Base-by-base conservation (phyloP, 1,284 basidiomycete genomes). In the Earliella scabrosa region DNA sequence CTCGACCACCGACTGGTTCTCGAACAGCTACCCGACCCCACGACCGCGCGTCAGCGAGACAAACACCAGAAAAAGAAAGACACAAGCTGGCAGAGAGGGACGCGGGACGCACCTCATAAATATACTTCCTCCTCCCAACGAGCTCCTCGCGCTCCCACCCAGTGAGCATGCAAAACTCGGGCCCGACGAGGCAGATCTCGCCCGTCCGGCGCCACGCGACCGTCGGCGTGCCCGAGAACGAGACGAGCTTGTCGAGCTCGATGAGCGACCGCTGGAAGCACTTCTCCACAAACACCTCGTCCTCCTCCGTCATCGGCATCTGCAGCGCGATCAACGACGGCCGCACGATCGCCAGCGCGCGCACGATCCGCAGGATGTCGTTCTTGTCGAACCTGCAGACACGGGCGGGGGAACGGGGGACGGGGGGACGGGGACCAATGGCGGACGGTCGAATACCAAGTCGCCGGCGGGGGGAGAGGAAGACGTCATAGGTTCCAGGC, bases 151-250 rank as follows among this genome's bases (percentile, higher is more conserved):
- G 83, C 16, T 86, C 84, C 90, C 93, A 94, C 64, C 91, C 92
- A 3, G 95, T 95, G 58, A 99, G 80, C 82, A 95, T 90, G 72
- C 91, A 95, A 70, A 99, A 99, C 75, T 99, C 96, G 2, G 95
- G 91, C 0, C 96, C 95, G 41, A 97, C 97, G 40, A 97, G 87
- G 68, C 94, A 96, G 35, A 99, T 95, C 77, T 99, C 97, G 68
- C 97, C 97, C 16, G 97, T 99, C 46, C 97, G 82, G 29, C 97
- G 87, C 97, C 97, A 99, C 2, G 98, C 93, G n/a, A 97, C 95
- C 0, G 97, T 99, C 2, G 97, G 97, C n/a, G 97, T 99, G 5
- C 97, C 97, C 59, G 92, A 96, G 73, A 95, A 97, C 40, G 93
- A 95, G 62, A 99, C 97, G 60, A 98, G 82, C 74, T 98, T 98